Conservation (phyloP, 2,329 filamentous ascomycete species). For the Boeremia lycopersici region DNA sequence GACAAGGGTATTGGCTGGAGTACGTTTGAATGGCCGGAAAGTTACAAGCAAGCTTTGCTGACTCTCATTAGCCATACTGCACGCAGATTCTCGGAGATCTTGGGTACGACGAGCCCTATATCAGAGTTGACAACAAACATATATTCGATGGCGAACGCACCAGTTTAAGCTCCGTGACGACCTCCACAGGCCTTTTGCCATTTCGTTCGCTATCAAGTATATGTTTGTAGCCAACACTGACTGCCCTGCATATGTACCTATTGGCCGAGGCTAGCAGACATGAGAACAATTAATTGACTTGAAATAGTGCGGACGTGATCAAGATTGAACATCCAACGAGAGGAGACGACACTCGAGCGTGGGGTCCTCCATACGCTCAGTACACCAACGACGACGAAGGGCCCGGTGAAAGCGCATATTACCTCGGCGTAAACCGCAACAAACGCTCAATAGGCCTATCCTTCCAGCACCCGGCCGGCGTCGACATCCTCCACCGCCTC, state of each 20-base stretch:
- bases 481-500: constrained; percentile 85
- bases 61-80: constrained; percentile 77
- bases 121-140: too few relatives aligned
- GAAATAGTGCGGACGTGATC: constrained; percentile 84
- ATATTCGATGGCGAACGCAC: too few relatives aligned
- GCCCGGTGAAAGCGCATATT: constrained; percentile 93
- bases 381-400: constrained; percentile 68
- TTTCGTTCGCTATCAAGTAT: too few relatives aligned
- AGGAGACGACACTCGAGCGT: constrained; percentile 87
- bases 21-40: constrained; percentile 55
- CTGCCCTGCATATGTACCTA: too few relatives aligned
- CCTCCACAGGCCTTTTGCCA: too few relatives aligned
- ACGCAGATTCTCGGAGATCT: constrained; percentile 96
- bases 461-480: constrained; percentile 82
- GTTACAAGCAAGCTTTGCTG: constrained; percentile 14
- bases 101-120: constrained; percentile 65
- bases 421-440: constrained; percentile 93
- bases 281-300: constrained; percentile 19
- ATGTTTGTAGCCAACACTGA: too few relatives aligned
- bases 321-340: constrained; percentile 88
- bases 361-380: constrained; percentile 91
- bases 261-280: too few relatives aligned
- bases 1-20: constrained; percentile 93
- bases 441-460: constrained; percentile 93
- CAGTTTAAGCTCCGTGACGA: too few relatives aligned